phyloP scores from a whole-genome alignment of 2,329 filamentous ascomycete genomes.

The Pseudogymnoascus verrucosus region DNA sequence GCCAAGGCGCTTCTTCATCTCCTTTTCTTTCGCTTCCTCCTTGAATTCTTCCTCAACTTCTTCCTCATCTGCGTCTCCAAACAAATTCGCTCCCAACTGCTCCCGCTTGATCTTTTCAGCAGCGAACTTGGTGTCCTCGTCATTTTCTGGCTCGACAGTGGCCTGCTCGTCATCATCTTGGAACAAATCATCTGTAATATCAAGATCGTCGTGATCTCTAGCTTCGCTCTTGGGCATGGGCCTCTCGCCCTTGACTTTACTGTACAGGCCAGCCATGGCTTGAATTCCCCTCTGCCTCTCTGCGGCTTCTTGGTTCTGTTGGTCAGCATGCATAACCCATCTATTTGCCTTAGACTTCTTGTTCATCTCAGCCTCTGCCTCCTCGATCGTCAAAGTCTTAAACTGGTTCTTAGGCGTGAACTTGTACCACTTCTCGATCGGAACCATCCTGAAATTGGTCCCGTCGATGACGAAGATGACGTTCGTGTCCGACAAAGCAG shows the following conservation, averaged over 20 bases:
- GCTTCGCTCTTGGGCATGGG: slow-evolving; percentile 54
- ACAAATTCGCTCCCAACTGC: slow-evolving; percentile 81
- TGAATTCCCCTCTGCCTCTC: slow-evolving; percentile 49
- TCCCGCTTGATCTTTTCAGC: slow-evolving; percentile 68
- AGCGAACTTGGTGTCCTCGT: slow-evolving; percentile 69
- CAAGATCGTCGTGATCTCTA: slow-evolving; percentile 62
- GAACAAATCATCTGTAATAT: slow-evolving; percentile 65
- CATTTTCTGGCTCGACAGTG: slow-evolving; percentile 67
- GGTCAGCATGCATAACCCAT: slow-evolving; percentile 67
- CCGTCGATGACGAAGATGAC: slow-evolving; percentile 69
- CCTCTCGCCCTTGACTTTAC: slow-evolving; percentile 56
- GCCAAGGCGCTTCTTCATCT: slow-evolving; percentile 61
- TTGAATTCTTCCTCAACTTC: slow-evolving; percentile 64
- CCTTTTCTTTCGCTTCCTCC: slow-evolving; percentile 63
- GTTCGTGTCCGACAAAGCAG: slow-evolving; percentile 76
- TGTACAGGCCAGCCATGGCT: slow-evolving; percentile 40
- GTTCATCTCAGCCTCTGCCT: slow-evolving; percentile 76
- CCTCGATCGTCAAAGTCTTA: slow-evolving; percentile 68
- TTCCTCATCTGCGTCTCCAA: slow-evolving; percentile 60
- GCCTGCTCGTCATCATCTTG: slow-evolving; percentile 81
- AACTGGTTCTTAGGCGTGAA: slow-evolving; percentile 77
- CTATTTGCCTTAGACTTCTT: slow-evolving; percentile 68
- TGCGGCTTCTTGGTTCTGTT: slow-evolving; percentile 48
- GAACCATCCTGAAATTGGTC: slow-evolving; percentile 72
- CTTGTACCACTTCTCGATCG: slow-evolving; percentile 91